These are phyloP conservation scores for Leersia perrieri DNA, from an alignment of 176 grass and related monocot species.

Conservation along the genomic window DNA sequence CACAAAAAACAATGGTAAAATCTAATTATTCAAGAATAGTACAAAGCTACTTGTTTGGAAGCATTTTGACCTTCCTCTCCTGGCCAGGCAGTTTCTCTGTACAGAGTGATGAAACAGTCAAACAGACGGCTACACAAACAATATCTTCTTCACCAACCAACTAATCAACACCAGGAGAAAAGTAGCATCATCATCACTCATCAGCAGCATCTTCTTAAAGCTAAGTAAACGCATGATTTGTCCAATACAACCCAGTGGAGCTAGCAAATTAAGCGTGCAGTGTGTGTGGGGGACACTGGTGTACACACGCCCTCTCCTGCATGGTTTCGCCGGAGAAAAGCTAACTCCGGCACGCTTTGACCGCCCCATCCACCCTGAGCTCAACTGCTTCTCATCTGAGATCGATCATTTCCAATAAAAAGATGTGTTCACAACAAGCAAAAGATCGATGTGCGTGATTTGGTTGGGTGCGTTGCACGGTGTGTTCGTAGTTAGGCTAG, in stretches of 20 bases:
- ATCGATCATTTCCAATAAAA: neutral
- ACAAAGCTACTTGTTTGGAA: slow-evolving; percentile 14
- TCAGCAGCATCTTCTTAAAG: neutral
- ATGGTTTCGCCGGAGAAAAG: neutral
- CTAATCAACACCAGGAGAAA: neutral
- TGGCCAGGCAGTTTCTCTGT: neutral
- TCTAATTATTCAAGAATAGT: neutral
- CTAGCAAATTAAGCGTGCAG: too few relatives aligned
- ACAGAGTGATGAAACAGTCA: neutral
- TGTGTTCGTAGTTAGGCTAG: neutral
- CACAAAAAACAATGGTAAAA: neutral
- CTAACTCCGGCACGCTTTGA: slow-evolving; percentile 14
- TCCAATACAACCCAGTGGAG: neutral
- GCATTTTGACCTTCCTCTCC: slow-evolving; percentile 25
- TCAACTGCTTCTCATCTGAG: neutral
- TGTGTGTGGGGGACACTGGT: slow-evolving; percentile 33
- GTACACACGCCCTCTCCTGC: slow-evolving; percentile 37
- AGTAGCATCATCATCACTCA: neutral
- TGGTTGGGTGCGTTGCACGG: slow-evolving; percentile 9
- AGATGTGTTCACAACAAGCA: slow-evolving; percentile 11
- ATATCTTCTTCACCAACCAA: slow-evolving; percentile 41
- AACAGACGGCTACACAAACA: neutral
- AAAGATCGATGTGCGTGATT: neutral
- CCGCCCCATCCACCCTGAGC: neutral
- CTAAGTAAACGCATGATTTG: slow-evolving; percentile 31